These are phyloP conservation scores for Diaporthe sp. DNA, from an alignment of 2,329 filamentous ascomycete genomes.

Conservation along the genomic window DNA sequence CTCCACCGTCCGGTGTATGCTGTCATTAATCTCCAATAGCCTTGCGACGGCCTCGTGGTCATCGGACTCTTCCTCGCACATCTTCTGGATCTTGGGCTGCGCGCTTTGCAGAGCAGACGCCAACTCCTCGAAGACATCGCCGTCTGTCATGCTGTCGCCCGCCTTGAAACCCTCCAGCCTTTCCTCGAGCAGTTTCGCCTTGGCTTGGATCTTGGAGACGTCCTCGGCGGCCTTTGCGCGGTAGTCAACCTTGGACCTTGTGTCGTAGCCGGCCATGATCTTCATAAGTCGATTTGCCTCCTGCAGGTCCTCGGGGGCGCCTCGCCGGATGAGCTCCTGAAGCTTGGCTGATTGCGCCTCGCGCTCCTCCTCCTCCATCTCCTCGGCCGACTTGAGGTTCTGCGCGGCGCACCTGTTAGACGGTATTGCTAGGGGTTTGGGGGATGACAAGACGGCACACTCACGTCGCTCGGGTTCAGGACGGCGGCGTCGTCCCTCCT, in stretches of 20 bases:
- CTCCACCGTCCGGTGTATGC: constrained; percentile 96
- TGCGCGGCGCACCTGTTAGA: constrained; percentile 56
- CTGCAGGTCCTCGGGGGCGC: constrained; percentile 91
- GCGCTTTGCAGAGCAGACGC: constrained; percentile 90
- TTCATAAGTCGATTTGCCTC: constrained; percentile 99
- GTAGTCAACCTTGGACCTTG: constrained; percentile 95
- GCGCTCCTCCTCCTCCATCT: constrained; percentile 97
- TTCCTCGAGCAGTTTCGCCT: constrained; percentile 92
- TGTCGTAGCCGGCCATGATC: constrained; percentile 98
- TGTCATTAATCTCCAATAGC: constrained; percentile 97
- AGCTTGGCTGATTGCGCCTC: constrained; percentile 98
- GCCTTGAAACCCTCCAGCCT: constrained; percentile 87
- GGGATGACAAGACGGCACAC: constrained; percentile 52
- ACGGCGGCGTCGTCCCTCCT: constrained; percentile 95
- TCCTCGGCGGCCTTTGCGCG: constrained; percentile 97
- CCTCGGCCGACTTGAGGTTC: constrained; percentile 96
- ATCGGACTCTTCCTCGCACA: constrained; percentile 99
- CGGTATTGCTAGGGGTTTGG: neutral
- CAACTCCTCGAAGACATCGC: constrained; percentile 84
- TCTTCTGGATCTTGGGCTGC: constrained; percentile 98
- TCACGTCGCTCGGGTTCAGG: constrained; percentile 94
- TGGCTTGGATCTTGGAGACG: constrained; percentile 94
- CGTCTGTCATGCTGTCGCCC: constrained; percentile 81
- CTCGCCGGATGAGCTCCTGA: constrained; percentile 94
- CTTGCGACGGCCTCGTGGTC: constrained; percentile 96